Evolutionary conservation across 176 grass and related monocot genomes (phyloP).

Genomic region (Phoenix dactylifera): DNA sequence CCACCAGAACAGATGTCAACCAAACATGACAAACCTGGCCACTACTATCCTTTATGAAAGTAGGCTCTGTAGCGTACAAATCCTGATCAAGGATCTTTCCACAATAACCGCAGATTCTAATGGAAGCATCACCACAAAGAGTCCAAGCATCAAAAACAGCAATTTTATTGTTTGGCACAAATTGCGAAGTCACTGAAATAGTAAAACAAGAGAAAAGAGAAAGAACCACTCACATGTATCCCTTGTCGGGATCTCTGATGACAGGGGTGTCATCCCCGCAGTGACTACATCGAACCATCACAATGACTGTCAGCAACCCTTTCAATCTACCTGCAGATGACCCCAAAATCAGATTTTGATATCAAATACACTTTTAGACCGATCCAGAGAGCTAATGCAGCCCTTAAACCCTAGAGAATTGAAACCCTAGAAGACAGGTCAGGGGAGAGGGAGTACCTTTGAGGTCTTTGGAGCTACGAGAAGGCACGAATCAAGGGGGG

Average conservation of each 20-base stretch:
- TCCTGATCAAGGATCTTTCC: slow-evolving; percentile 74
- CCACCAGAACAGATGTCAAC: background rate
- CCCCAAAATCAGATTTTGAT: background rate
- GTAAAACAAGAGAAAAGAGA: slow-evolving; percentile 5
- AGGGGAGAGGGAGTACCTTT: no score
- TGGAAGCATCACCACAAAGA: slow-evolving; percentile 23
- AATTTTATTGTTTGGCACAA: background rate
- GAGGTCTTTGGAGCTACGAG: no score
- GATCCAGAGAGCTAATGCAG: no score
- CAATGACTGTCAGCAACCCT: background rate
- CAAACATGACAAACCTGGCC: slow-evolving; percentile 36
- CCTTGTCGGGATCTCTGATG: slow-evolving; percentile 48
- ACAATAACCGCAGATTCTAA: slow-evolving; percentile 53
- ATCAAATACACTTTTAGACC: no score
- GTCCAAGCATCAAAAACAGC: slow-evolving; percentile 1
- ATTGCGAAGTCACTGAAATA: background rate
- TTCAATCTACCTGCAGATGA: background rate
- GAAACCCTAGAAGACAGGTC: no score
- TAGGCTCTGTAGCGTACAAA: slow-evolving; percentile 31
- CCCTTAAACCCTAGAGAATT: no score
- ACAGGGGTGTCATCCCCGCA: slow-evolving; percentile 32
- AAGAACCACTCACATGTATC: slow-evolving; percentile 35
- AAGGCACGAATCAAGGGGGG: no score
- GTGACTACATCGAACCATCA: slow-evolving; percentile 59
- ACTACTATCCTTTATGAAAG: slow-evolving; percentile 33